A percentile compares a stretch with the other conserved stretches of the same genome.
Evolutionary conservation across 2,329 filamentous ascomycete species (phyloP).

Genomic region (Sordariomycetes sp.): DNA sequence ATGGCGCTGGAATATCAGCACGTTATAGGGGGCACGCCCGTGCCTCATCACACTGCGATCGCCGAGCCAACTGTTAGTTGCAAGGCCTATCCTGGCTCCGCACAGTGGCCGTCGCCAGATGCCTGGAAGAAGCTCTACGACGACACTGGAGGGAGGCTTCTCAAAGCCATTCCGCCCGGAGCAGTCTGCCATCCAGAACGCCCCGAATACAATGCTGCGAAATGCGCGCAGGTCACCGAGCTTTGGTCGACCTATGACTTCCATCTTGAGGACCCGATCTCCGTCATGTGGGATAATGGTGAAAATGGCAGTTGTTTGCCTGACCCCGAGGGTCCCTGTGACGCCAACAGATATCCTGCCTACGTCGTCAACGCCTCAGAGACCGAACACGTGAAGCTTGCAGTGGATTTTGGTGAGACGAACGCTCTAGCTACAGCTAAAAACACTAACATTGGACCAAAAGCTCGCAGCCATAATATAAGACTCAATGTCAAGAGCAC

Average conservation of each 20-base stretch:
- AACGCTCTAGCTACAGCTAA: background rate
- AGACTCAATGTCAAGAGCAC: background rate
- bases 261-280: background rate
- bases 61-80: too few relatives aligned
- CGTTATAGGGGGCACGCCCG: too few relatives aligned
- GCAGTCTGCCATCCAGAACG: background rate
- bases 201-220: background rate
- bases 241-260: background rate
- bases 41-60: too few relatives aligned
- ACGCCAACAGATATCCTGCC: background rate
- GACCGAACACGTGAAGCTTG: background rate
- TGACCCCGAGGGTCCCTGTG: background rate
- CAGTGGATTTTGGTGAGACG: background rate
- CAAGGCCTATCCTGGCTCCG: background rate
- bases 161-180: background rate
- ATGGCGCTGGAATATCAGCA: too few relatives aligned
- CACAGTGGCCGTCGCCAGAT: background rate
- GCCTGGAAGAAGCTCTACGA: background rate
- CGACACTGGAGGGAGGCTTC: background rate
- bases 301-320: background rate
- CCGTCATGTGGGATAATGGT: background rate
- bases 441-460: background rate
- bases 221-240: background rate
- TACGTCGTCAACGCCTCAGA: background rate
- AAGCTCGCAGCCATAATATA: background rate